phyloP scores from a whole-genome alignment of 148 eudicot species.

The Chenopodium suecicum region DNA sequence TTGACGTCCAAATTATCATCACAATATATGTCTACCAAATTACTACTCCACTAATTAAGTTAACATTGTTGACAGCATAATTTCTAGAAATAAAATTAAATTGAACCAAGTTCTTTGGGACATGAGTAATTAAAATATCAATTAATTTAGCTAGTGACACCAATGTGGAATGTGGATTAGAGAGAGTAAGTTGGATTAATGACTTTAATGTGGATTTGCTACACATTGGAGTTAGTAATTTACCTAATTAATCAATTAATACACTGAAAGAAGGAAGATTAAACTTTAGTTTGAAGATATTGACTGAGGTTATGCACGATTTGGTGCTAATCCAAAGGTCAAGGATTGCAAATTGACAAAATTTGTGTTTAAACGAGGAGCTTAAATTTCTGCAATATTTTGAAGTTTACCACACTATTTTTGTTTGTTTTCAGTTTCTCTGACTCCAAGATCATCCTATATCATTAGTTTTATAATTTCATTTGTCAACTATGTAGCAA shows the following conservation, averaged over 20 bases:
- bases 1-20: too few relatives aligned
- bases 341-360: slow-evolving; percentile 21
- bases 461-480: neutral
- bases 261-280: slow-evolving; percentile 2
- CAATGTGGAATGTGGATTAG: slow-evolving; percentile 3
- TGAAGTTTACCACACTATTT: slow-evolving; percentile 13
- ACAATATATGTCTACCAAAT: too few relatives aligned
- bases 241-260: neutral
- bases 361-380: slow-evolving; percentile 22
- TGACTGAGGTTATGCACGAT: slow-evolving; percentile 28
- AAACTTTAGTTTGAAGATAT: slow-evolving; percentile 31
- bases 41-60: too few relatives aligned
- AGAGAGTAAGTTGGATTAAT: slow-evolving; percentile 10
- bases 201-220: slow-evolving; percentile 27
- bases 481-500: slow-evolving; percentile 15
- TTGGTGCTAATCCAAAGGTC: slow-evolving; percentile 15
- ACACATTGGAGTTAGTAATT: slow-evolving; percentile 15
- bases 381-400: slow-evolving; percentile 25
- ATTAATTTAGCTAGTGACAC: neutral
- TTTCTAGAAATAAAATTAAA: too few relatives aligned
- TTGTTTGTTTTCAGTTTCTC: slow-evolving; percentile 18
- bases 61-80: too few relatives aligned
- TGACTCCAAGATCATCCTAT: slow-evolving; percentile 19
- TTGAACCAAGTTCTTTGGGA: neutral
- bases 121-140: neutral